Conservation (phyloP, 176 grass and related monocot species). For the Hyparrhenia diplandra region DNA sequence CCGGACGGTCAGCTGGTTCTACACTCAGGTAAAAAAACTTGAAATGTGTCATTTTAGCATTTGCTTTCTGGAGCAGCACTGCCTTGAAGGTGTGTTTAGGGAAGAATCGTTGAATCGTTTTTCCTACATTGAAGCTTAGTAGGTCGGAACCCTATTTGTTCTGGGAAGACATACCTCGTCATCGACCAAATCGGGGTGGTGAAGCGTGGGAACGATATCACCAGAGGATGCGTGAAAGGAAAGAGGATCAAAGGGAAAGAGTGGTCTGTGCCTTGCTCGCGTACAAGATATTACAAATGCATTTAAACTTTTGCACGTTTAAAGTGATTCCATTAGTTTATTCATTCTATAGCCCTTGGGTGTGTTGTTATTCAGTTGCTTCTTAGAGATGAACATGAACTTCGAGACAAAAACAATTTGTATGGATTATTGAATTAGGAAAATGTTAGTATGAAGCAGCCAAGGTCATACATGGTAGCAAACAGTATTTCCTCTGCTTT, state of each 20-base stretch:
- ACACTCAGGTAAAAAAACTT: conserved; percentile 45
- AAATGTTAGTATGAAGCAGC: too few relatives aligned
- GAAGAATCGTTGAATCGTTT: neutral
- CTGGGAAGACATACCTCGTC: conserved; percentile 36
- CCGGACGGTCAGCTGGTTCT: conserved; percentile 48
- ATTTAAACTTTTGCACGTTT: neutral
- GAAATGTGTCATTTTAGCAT: neutral
- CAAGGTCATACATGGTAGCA: too few relatives aligned
- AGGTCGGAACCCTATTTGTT: conserved; percentile 44
- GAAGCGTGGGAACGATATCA: conserved; percentile 52
- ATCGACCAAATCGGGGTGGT: neutral
- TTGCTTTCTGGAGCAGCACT: neutral
- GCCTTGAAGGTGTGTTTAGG: neutral
- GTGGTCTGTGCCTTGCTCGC: conserved; percentile 49
- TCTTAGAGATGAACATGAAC: neutral
- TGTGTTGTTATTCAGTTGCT: neutral
- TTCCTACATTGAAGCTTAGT: conserved; percentile 38
- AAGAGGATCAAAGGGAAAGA: conserved; percentile 63
- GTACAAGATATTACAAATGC: neutral
- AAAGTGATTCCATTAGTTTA: neutral
- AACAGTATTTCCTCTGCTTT: too few relatives aligned
- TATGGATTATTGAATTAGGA: neutral
- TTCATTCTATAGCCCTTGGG: neutral
- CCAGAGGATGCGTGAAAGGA: conserved; percentile 38
- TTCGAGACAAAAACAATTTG: neutral